phyloP scores from a whole-genome alignment of 139 green algal genomes.

The Haematococcus lacustris region DNA sequence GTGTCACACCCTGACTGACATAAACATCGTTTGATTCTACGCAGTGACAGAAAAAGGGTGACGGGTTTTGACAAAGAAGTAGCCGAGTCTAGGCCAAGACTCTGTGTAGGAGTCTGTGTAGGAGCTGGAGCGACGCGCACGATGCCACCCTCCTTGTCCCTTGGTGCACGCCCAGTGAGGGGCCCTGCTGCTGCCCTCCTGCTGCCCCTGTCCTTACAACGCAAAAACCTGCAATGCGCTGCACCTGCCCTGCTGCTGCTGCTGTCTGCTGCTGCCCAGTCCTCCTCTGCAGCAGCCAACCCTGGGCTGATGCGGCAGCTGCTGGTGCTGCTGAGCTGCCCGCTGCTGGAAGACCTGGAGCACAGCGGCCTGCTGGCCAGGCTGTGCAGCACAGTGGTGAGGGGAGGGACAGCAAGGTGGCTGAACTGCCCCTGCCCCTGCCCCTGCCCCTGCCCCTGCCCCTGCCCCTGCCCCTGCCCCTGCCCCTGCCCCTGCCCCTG shows the following conservation, averaged over 20 bases:
- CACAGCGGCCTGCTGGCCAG: conserved; percentile 14
- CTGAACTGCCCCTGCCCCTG: too few species aligned
- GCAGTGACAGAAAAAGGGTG: too few species aligned
- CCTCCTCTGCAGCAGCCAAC: conserved; percentile 12
- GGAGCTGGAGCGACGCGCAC: background rate
- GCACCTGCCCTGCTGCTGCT: background rate
- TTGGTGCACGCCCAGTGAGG: background rate
- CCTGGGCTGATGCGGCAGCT: conserved; percentile 21
- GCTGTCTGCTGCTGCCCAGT: too few species aligned
- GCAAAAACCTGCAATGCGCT: background rate
- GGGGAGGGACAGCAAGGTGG: background rate
- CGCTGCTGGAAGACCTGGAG: conserved; percentile 26
- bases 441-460: too few species aligned
- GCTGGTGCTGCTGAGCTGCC: conserved; percentile 25
- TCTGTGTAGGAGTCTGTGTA: background rate
- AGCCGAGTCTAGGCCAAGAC: too few species aligned
- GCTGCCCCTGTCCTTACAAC: background rate
- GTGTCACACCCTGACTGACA: too few species aligned
- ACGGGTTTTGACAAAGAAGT: too few species aligned
- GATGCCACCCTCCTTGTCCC: background rate
- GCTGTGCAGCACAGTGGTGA: conserved; percentile 6
- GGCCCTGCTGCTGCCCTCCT: background rate
- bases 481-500: too few species aligned
- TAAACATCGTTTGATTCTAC: too few species aligned
- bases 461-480: too few species aligned